Evolutionary conservation across 371 early-diverging fungal species (phyloP).

Genomic region (Syncephalastrum monosporum): DNA sequence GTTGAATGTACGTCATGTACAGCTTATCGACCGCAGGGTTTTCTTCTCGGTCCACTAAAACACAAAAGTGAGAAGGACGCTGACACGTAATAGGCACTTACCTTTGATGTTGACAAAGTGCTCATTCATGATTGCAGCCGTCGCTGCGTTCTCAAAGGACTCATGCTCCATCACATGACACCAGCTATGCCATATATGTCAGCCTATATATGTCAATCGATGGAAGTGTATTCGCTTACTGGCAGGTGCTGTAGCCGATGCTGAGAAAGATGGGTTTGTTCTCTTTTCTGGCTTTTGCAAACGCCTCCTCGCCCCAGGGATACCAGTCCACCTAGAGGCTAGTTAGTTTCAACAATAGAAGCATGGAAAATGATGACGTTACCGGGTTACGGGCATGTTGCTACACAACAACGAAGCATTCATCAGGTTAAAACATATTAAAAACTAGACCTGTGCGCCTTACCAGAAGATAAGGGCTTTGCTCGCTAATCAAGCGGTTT

Average conservation of each 20-base stretch:
- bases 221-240: constrained; percentile 26
- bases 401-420: constrained; percentile 4
- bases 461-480: constrained; percentile 17
- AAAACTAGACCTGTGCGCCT: not conserved
- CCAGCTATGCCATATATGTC: constrained; percentile 37
- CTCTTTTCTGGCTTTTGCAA: constrained; percentile 48
- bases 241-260: constrained; percentile 71
- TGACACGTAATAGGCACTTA: constrained; percentile 4
- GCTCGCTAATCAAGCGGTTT: constrained; percentile 7
- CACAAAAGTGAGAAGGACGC: not conserved
- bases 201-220: not conserved
- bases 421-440: not conserved
- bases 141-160: constrained; percentile 56
- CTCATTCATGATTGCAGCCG: constrained; percentile 60
- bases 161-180: constrained; percentile 74
- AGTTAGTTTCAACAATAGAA: not conserved
- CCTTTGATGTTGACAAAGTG: constrained; percentile 64
- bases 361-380: not conserved
- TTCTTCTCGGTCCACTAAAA: constrained; percentile 55
- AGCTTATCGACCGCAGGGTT: constrained; percentile 66
- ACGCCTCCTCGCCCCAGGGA: constrained; percentile 72
- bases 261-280: constrained; percentile 67
- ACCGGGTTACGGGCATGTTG: constrained; percentile 14
- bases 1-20: constrained; percentile 60
- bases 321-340: constrained; percentile 61